A percentile compares a stretch with the other conserved stretches of the same genome.
Conservation (phyloP, 31 red algal species). For the Bonnemaisonia californica region DNA sequence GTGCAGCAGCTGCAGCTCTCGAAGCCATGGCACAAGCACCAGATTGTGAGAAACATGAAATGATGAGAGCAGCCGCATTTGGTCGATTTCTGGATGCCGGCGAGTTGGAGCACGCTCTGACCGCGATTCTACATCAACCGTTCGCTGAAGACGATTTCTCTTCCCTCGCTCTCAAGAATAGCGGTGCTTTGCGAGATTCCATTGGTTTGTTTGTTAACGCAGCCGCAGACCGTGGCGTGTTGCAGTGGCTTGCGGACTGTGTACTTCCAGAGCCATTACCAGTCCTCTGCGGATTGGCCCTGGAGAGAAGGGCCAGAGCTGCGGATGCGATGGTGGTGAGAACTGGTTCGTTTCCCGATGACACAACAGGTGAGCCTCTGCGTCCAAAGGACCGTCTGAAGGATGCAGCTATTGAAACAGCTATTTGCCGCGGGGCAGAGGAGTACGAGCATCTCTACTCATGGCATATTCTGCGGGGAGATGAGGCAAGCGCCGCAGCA, state of each 20-base stretch:
- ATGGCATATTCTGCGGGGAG: conserved; percentile 60
- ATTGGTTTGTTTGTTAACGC: conserved; percentile 59
- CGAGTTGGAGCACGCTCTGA: conserved; percentile 54
- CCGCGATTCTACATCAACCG: conserved; percentile 55
- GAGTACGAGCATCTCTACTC: conserved; percentile 68
- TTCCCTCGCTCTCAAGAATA: conserved; percentile 15
- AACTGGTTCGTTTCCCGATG: background rate
- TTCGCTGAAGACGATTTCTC: conserved; percentile 21
- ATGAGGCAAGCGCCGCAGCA: conserved; percentile 52
- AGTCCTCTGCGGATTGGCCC: conserved; percentile 55
- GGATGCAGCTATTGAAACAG: background rate
- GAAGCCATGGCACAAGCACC: conserved; percentile 57
- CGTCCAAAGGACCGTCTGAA: background rate
- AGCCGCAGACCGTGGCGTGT: conserved; percentile 42
- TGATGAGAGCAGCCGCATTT: conserved; percentile 75
- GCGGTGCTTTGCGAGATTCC: conserved; percentile 47
- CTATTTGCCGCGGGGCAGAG: background rate
- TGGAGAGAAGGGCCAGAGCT: conserved; percentile 68
- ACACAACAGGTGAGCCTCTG: background rate
- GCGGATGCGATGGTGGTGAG: conserved; percentile 23
- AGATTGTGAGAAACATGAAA: conserved; percentile 50
- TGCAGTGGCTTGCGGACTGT: conserved; percentile 60
- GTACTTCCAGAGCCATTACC: conserved; percentile 48
- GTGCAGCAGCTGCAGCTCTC: conserved; percentile 56
- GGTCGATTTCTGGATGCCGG: conserved; percentile 66